These are phyloP conservation scores for Trichoderma simmonsii DNA, from an alignment of 2,329 filamentous ascomycete species.

Conservation along the genomic window DNA sequence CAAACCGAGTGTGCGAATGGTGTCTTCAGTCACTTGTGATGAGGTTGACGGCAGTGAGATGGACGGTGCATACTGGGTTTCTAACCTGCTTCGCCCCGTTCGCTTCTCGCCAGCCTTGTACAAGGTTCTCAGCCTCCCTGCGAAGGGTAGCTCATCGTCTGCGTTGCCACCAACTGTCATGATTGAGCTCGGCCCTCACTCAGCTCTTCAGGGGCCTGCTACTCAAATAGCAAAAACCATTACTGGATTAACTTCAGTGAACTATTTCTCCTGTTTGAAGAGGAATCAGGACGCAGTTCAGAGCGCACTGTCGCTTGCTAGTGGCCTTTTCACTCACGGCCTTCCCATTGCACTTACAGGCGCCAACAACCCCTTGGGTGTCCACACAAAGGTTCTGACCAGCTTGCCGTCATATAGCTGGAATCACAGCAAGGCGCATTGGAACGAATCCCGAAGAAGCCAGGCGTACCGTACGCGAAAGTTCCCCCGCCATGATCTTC, in stretches of 20 bases:
- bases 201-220: slow-evolving; percentile 14
- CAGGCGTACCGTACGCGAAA: slow-evolving; percentile 27
- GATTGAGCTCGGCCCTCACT: slow-evolving; percentile 19
- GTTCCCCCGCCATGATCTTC: slow-evolving; percentile 26
- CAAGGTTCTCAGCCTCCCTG: background rate
- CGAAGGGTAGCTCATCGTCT: background rate
- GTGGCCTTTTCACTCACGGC: background rate
- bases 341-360: slow-evolving; percentile 1
- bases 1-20: slow-evolving; percentile 17
- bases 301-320: background rate
- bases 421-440: slow-evolving; percentile 22
- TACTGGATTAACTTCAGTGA: background rate
- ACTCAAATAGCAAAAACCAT: slow-evolving; percentile 9
- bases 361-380: slow-evolving; percentile 2
- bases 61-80: slow-evolving; percentile 14
- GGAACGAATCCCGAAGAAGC: slow-evolving; percentile 24
- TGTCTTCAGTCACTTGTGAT: slow-evolving; percentile 15
- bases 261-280: slow-evolving; percentile 10
- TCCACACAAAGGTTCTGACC: slow-evolving; percentile 16
- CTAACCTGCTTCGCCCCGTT: slow-evolving; percentile 16
- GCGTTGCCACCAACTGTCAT: slow-evolving; percentile 3
- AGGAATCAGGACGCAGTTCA: slow-evolving; percentile 7
- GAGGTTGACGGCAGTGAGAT: slow-evolving; percentile 11
- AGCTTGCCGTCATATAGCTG: slow-evolving; percentile 28
- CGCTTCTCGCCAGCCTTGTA: slow-evolving; percentile 16